phyloP scores from a whole-genome alignment of 1,139 yeast species.

The Saccharomycopsis phalli region DNA sequence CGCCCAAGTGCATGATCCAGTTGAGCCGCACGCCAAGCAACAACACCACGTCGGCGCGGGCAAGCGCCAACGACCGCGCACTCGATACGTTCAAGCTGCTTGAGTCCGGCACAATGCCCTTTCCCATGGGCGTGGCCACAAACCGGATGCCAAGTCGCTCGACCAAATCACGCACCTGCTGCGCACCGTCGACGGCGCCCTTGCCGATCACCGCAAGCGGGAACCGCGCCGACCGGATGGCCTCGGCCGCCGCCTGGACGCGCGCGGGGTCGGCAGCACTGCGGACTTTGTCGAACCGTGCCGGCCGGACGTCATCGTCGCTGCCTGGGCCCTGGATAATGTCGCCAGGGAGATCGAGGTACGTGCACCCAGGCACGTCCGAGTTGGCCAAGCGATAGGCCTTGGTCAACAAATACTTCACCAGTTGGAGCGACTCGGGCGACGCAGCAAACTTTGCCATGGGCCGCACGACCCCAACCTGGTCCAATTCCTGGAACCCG shows the following conservation, averaged over 20 bases:
- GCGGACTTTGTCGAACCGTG: conserved; percentile 13
- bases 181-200: conserved; percentile 44
- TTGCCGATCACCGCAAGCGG: conserved; percentile 56
- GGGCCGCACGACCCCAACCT: conserved; percentile 37
- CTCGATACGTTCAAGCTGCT: conserved; percentile 42
- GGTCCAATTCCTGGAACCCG: conserved; percentile 62
- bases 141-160: conserved; percentile 38
- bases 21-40: conserved; percentile 55
- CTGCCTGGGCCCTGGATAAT: conserved; percentile 31
- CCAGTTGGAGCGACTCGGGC: conserved; percentile 30
- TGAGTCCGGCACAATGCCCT: conserved; percentile 52
- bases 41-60: conserved; percentile 45
- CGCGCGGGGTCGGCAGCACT: conserved; percentile 33
- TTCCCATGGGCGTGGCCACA: conserved; percentile 67
- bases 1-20: conserved; percentile 62
- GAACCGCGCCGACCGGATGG: conserved; percentile 29
- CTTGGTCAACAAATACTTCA: conserved; percentile 33
- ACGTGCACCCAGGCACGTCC: conserved; percentile 51
- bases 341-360: conserved; percentile 57
- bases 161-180: conserved; percentile 33
- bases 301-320: neutral
- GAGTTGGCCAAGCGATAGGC: conserved; percentile 40
- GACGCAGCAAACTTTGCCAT: conserved; percentile 44
- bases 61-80: conserved; percentile 48
- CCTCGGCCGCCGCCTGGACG: conserved; percentile 30